Percentiles rank a stretch among this genome's conserved stretches.
These are phyloP conservation scores for Diplodia sapinea DNA, from an alignment of 2,329 filamentous ascomycete species.

Conservation along the genomic window DNA sequence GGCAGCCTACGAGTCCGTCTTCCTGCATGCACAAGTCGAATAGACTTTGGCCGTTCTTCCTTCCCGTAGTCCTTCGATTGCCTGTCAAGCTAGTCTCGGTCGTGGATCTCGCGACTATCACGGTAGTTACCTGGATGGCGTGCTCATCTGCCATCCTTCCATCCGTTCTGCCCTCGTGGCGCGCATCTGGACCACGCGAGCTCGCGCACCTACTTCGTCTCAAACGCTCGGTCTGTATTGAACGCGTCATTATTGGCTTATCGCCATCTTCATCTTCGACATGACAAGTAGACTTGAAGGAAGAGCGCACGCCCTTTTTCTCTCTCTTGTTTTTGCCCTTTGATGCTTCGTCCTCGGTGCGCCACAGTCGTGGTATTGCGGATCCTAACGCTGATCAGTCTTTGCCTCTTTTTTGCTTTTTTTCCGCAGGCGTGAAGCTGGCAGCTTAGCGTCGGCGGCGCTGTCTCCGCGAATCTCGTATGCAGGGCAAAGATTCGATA, in stretches of 20 bases:
- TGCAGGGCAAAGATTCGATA: conserved; percentile 3
- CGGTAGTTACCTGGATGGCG: not conserved
- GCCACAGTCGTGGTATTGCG: not conserved
- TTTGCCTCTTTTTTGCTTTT: conserved; percentile 4
- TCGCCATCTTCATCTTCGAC: not conserved
- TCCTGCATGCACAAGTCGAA: not conserved
- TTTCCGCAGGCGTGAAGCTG: not conserved
- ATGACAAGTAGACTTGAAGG: not conserved
- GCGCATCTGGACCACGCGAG: not conserved
- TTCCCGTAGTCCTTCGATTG: not conserved
- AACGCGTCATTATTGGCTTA: conserved; percentile 1
- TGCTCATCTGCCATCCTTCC: not conserved
- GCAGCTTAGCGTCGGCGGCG: not conserved
- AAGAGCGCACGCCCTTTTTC: conserved; percentile 2
- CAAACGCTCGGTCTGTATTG: conserved; percentile 1
- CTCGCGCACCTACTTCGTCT: not conserved
- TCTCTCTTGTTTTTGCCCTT: not conserved
- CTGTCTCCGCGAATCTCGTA: not conserved
- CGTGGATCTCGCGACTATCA: not conserved
- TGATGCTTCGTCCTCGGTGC: not conserved
- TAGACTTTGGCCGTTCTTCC: not conserved
- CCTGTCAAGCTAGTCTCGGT: not conserved
- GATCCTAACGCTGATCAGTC: not conserved
- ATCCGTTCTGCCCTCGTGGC: not conserved
- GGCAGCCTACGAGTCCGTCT: not conserved